Evolutionary conservation across 495 filamentous ascomycete species (phyloP).

Genomic region (Oidiodendron maius): DNA sequence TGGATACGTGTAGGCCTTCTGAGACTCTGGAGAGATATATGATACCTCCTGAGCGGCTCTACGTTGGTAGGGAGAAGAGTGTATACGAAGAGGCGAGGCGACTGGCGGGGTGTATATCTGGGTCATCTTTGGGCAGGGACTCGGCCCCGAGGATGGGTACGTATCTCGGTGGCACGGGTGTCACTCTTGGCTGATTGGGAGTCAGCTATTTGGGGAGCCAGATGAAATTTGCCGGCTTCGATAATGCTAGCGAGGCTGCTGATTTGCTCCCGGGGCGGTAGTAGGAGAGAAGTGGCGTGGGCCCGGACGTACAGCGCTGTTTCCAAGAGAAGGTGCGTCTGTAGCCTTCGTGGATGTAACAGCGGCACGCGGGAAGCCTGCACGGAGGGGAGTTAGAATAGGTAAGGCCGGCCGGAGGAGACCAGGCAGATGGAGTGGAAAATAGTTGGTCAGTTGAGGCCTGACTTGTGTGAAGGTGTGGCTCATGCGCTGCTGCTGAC

Average conservation of each 20-base stretch:
- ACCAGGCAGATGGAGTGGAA: constrained; percentile 1
- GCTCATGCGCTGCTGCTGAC: constrained; percentile 19
- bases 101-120: constrained; percentile 21
- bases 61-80: constrained; percentile 9
- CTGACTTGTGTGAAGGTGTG: constrained; percentile 14
- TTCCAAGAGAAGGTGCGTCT: constrained; percentile 6
- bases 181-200: not conserved
- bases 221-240: constrained; percentile 17
- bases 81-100: constrained; percentile 13
- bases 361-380: constrained; percentile 5
- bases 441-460: constrained; percentile 15
- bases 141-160: constrained; percentile 4
- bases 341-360: constrained; percentile 3
- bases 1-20: not conserved
- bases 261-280: constrained; percentile 16
- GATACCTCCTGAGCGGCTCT: not conserved
- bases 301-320: constrained; percentile 18
- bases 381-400: constrained; percentile 2
- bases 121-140: constrained; percentile 18
- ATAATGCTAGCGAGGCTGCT: constrained; percentile 5
- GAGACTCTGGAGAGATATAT: constrained; percentile 4
- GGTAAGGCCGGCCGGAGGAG: not conserved
- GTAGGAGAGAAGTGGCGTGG: constrained; percentile 19
- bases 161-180: constrained; percentile 20
- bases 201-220: constrained; percentile 15